Conservation (phyloP, 2,329 filamentous ascomycete genomes). For the Coniochaeta pulveracea region DNA sequence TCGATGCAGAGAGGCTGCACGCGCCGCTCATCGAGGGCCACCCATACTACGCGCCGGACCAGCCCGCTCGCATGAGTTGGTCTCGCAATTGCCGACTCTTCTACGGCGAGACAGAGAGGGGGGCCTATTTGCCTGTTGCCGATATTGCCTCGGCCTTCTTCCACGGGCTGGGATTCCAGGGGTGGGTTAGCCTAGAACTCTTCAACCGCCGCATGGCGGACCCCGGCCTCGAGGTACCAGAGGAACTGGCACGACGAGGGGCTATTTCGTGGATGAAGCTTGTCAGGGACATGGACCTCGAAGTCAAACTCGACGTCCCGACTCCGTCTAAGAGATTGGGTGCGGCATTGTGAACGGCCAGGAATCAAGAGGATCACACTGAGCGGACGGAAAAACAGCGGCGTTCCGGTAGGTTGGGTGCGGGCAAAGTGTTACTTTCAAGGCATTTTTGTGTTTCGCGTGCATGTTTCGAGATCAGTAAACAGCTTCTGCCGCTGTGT, state of each 20-base stretch:
- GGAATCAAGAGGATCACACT: no score
- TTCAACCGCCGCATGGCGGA: constrained; percentile 52
- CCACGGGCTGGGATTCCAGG: constrained; percentile 51
- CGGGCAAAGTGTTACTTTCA: no score
- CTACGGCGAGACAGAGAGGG: constrained; percentile 48
- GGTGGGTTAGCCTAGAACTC: constrained; percentile 62
- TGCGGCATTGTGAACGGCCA: no score
- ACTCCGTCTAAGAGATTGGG: no score
- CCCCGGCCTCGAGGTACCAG: constrained; percentile 34
- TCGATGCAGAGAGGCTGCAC: constrained; percentile 56
- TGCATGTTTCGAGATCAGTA: no score
- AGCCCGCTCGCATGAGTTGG: constrained; percentile 64
- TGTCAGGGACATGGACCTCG: constrained; percentile 31
- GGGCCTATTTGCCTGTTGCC: constrained; percentile 56
- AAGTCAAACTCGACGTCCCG: constrained; percentile 52
- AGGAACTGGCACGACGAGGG: constrained; percentile 33
- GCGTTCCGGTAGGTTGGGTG: no score
- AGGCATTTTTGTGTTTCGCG: no score
- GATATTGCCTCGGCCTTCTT: constrained; percentile 51
- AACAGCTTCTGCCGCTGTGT: no score
- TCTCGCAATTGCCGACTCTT: constrained; percentile 63
- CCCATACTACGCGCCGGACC: constrained; percentile 43
- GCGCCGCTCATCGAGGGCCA: constrained; percentile 46
- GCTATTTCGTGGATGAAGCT: constrained; percentile 39
- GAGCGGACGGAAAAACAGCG: no score